phyloP scores from a whole-genome alignment of 768 basidiomycete genomes.

The Amanita exitialis region DNA sequence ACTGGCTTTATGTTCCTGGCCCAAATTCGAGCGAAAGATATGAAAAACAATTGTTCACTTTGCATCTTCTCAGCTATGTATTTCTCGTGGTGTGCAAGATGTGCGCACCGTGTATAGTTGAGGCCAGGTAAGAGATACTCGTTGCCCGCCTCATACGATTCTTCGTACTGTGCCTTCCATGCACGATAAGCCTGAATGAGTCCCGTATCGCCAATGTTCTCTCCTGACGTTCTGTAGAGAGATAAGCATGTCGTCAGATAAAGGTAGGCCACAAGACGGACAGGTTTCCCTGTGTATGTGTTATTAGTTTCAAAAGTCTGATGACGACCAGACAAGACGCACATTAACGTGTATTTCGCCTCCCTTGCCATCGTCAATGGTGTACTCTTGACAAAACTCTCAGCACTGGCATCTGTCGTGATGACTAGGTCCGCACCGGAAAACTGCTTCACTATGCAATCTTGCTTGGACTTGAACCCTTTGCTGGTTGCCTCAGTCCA shows the following conservation, averaged over 20 bases:
- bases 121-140: conserved; percentile 81
- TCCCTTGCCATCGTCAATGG: conserved; percentile 79
- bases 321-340: conserved; percentile 10
- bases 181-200: conserved; percentile 84
- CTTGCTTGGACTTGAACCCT: conserved; percentile 72
- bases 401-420: conserved; percentile 2
- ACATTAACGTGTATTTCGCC: conserved; percentile 81
- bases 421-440: conserved; percentile 39
- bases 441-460: conserved; percentile 89
- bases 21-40: conserved; percentile 86
- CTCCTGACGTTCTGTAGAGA: conserved; percentile 66
- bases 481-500: conserved; percentile 85
- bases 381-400: conserved; percentile 33
- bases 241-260: conserved; percentile 7
- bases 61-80: conserved; percentile 4
- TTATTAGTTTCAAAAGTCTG: conserved; percentile 4
- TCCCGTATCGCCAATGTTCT: conserved; percentile 85
- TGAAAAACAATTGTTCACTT: conserved; percentile 92
- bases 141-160: conserved; percentile 43
- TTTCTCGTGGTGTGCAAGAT: background rate
- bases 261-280: conserved; percentile 20
- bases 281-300: conserved; percentile 55
- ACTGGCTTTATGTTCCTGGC: conserved; percentile 72
- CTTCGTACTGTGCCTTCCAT: conserved; percentile 72
- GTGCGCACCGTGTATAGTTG: conserved; percentile 51